These are phyloP conservation scores for Panellus pusillus DNA, from an alignment of 768 basidiomycete species.

Conservation along the genomic window DNA sequence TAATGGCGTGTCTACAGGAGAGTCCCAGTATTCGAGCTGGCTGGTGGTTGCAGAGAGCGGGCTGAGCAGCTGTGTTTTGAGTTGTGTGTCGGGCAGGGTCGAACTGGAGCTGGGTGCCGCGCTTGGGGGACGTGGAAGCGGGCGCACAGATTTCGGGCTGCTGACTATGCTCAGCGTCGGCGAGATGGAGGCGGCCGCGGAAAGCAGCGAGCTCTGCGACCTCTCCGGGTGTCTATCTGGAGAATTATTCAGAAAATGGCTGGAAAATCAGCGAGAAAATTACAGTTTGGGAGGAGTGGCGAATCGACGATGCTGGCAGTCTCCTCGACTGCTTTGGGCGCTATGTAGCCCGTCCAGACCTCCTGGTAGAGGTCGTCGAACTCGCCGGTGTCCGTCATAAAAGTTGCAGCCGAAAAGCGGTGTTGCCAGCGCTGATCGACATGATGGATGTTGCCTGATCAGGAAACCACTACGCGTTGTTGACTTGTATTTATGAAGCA, in stretches of 20 bases:
- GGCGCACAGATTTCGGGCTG: neutral
- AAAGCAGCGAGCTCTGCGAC: neutral
- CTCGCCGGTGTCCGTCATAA: conserved; percentile 49
- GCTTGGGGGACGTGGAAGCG: conserved; percentile 13
- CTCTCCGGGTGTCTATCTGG: conserved; percentile 10
- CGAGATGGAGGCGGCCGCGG: neutral
- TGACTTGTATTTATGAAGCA: conserved; percentile 27
- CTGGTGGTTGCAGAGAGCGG: conserved; percentile 9
- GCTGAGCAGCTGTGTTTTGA: conserved; percentile 8
- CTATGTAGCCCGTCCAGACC: conserved; percentile 50
- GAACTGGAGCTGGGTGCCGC: neutral
- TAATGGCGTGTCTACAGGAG: conserved; percentile 8
- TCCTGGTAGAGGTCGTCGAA: conserved; percentile 55
- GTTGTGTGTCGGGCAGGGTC: neutral
- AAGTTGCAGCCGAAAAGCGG: neutral
- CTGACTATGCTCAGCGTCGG: neutral
- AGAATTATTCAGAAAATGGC: neutral
- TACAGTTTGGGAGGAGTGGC: conserved; percentile 17
- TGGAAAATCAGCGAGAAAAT: neutral
- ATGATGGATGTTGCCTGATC: neutral
- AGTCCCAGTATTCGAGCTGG: conserved; percentile 21
- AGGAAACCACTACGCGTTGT: neutral
- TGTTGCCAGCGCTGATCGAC: too few species aligned
- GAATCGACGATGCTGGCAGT: conserved; percentile 25
- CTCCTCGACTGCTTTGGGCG: conserved; percentile 31